Evolutionary conservation across 179 eudicot genomes (phyloP).

Genomic region (Patellifolia procumbens): DNA sequence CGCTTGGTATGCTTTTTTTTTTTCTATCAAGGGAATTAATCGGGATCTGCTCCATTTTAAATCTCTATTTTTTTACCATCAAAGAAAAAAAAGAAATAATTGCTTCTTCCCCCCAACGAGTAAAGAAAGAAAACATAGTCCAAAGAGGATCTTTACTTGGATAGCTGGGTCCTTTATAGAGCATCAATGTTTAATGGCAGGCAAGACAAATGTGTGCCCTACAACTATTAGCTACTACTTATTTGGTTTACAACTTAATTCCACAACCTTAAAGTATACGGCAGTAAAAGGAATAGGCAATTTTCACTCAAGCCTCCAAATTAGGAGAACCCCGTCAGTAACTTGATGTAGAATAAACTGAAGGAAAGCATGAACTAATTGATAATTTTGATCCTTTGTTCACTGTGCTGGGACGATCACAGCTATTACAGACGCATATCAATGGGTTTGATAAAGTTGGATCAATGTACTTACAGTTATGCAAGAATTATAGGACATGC

Average conservation of each 20-base stretch:
- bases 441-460: not conserved
- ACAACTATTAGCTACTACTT: not conserved
- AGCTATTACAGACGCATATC: too few species aligned
- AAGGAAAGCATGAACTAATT: too few species aligned
- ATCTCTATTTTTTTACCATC: too few species aligned
- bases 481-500: not conserved
- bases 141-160: not conserved
- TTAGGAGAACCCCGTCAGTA: too few species aligned
- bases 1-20: too few species aligned
- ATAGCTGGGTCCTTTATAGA: slow-evolving; percentile 16
- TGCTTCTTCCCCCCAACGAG: not conserved
- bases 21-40: too few species aligned
- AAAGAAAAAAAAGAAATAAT: not conserved
- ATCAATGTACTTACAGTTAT: not conserved
- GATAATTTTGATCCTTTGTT: too few species aligned
- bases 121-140: too few species aligned
- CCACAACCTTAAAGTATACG: too few species aligned
- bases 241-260: not conserved
- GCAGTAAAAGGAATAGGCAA: not conserved
- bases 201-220: slow-evolving; percentile 18
- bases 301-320: not conserved
- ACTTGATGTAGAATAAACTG: too few species aligned
- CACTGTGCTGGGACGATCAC: too few species aligned
- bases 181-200: slow-evolving; percentile 24
- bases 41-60: too few species aligned